phyloP scores from a whole-genome alignment of 2,329 filamentous ascomycete species.

The Dothistroma pini region DNA sequence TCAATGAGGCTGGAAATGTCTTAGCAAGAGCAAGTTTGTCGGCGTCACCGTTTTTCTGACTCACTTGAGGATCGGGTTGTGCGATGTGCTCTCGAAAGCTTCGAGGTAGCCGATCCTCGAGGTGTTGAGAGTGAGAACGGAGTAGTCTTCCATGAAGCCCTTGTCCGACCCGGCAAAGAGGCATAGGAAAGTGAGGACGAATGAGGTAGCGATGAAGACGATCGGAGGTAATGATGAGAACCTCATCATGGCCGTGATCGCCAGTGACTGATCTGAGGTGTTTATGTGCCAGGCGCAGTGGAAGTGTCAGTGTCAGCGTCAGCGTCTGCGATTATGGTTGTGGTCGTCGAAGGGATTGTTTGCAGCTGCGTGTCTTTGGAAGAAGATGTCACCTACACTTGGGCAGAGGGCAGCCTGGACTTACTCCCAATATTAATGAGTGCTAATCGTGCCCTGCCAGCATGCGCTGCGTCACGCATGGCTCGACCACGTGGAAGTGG shows the following conservation, averaged over 20 bases:
- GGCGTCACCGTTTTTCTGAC: not conserved
- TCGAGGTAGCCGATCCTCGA: slow-evolving; percentile 47
- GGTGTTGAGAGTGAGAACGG: slow-evolving; percentile 57
- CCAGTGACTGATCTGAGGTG: not conserved
- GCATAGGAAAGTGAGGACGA: slow-evolving; percentile 57
- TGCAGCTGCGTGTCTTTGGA: not conserved
- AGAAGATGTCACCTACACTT: not conserved
- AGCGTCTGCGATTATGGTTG: not conserved
- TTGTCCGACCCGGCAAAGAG: slow-evolving; percentile 58
- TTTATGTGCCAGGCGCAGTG: not conserved
- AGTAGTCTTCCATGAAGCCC: slow-evolving; percentile 54
- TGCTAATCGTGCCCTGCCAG: not conserved
- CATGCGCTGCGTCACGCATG: not conserved
- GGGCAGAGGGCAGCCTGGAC: not conserved
- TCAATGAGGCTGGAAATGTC: slow-evolving; percentile 27
- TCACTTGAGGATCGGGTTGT: slow-evolving; percentile 5
- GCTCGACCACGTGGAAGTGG: not conserved
- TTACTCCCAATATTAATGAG: not conserved
- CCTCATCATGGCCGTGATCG: slow-evolving; percentile 20
- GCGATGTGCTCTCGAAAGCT: slow-evolving; percentile 27
- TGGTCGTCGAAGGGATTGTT: not conserved
- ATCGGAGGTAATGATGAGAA: slow-evolving; percentile 24
- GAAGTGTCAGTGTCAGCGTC: not conserved
- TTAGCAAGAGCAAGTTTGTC: slow-evolving; percentile 19
- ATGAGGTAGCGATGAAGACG: slow-evolving; percentile 48